These are phyloP conservation scores for Blastobotrys indianensis DNA, from an alignment of 1,139 yeast species.

Conservation along the genomic window DNA sequence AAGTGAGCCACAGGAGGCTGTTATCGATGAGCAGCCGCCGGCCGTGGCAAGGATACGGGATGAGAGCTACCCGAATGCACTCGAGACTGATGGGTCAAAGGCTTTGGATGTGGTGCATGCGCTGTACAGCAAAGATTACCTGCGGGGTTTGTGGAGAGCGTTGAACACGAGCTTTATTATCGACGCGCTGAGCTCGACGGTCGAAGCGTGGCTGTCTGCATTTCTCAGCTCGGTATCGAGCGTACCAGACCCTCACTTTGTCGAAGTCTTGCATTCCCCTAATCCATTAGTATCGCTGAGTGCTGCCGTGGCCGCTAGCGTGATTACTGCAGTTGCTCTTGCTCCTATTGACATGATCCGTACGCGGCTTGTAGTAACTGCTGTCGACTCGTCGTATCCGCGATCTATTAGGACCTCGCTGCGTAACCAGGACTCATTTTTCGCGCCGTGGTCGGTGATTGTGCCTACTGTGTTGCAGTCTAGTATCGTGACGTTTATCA, in stretches of 20 bases:
- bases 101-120: constrained; percentile 69
- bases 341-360: constrained; percentile 80
- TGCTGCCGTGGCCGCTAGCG: constrained; percentile 64
- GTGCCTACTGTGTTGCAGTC: constrained; percentile 60
- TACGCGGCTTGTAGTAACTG: constrained; percentile 67
- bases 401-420: constrained; percentile 37
- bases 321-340: constrained; percentile 66
- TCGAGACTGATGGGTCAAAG: constrained; percentile 43
- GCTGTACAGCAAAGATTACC: constrained; percentile 69
- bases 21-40: neutral
- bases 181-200: constrained; percentile 66
- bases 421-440: constrained; percentile 38
- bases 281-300: constrained; percentile 65
- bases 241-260: constrained; percentile 86
- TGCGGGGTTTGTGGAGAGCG: constrained; percentile 80
- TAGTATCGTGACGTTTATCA: constrained; percentile 54
- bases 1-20: neutral
- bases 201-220: constrained; percentile 91
- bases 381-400: constrained; percentile 33
- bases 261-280: constrained; percentile 76
- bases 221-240: constrained; percentile 74
- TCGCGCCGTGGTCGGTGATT: constrained; percentile 50
- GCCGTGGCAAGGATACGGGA: neutral
- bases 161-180: constrained; percentile 78
- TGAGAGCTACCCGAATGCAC: neutral